Percentiles rank a stretch among this genome's conserved stretches.
phyloP scores from a whole-genome alignment of 371 early-diverging fungal species.

The Nematocida sp. region DNA sequence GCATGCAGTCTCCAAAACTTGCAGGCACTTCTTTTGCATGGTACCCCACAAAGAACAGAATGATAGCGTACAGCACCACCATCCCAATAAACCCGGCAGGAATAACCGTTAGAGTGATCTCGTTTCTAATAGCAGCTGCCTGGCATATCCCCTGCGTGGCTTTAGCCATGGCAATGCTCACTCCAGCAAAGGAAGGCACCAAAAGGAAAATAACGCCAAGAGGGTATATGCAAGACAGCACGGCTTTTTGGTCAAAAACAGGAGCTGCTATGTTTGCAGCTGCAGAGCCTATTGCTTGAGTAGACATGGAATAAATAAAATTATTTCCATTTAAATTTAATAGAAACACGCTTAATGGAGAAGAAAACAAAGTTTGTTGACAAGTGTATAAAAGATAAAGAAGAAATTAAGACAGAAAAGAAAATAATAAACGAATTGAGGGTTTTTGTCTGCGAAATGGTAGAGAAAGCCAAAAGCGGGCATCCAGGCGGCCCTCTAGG shows the following conservation, averaged over 20 bases:
- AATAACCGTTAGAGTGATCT: slow-evolving; percentile 57
- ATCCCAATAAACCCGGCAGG: slow-evolving; percentile 63
- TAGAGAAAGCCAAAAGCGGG: slow-evolving; percentile 84
- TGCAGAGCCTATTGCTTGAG: not conserved
- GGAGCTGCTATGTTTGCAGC: not conserved
- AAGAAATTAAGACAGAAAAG: too few relatives aligned
- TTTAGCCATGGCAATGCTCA: slow-evolving; percentile 56
- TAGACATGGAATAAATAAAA: slow-evolving; percentile 2
- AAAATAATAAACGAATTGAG: slow-evolving; percentile 73
- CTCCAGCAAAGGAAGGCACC: slow-evolving; percentile 60
- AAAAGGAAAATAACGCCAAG: slow-evolving; percentile 24
- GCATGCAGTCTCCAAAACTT: slow-evolving; percentile 35
- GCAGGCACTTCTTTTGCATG: slow-evolving; percentile 7
- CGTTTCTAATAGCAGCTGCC: slow-evolving; percentile 55
- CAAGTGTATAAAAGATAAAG: not conserved
- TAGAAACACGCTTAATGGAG: not conserved
- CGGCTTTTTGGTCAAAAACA: not conserved
- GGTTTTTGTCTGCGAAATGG: slow-evolving; percentile 80
- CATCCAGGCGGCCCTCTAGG: slow-evolving; percentile 94
- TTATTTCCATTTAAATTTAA: not conserved
- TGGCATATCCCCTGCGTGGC: slow-evolving; percentile 61
- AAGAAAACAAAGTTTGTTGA: not conserved
- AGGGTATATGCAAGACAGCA: slow-evolving; percentile 15
- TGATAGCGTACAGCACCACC: slow-evolving; percentile 58
- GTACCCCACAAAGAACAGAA: slow-evolving; percentile 58